Evolutionary conservation across 2,329 filamentous ascomycete species (phyloP), one percentile per base, ranked within the genome.

Genomic region (Stenocarpella maydis): DNA sequence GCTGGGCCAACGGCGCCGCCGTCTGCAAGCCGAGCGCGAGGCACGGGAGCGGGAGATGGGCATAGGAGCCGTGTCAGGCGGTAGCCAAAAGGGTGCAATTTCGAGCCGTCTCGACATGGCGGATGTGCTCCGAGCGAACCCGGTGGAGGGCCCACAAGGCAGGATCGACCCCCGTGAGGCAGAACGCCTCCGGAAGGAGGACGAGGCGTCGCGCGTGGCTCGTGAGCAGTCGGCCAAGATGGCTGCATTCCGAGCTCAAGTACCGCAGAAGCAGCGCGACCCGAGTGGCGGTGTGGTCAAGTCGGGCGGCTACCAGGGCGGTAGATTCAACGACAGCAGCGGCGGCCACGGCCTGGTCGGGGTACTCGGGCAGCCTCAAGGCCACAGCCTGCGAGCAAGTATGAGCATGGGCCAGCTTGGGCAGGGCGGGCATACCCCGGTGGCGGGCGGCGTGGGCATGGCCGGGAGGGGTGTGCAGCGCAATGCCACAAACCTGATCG

Each of bases 1-100:
- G 0, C 83, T 96, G 0, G 93, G 92, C 12, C 92, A 95, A 78
- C 89, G 93, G 14, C 89, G 92, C 0, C 89, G 88, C 34, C 87
- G 93, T 31, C 83, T 96, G 1, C 92, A 94, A 77, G 89, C 90
- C 8, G 89, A 91, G 75, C 84, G 85, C 31, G 90, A 92, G 78
- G 90, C 90, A 8, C 86, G 88, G 34, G 86, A 87, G 71, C 81
- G 84, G 50, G 87, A 87, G 72, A 86, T 88, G 78, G 82, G 80
- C 50, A 76, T 69, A 70, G 76, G 58, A 72, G 71, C 69, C 5
- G 70, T 73, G 63, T 77, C 76, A 39, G 74, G 71, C 41, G 77
- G 77, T 2, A 67, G 68, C 54, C 49, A 49, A 49, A 72, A 55
- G 5, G 64, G 65, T 78, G 76, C 78, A 4, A 76, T 84, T 14